Evolutionary conservation across 2,329 filamentous ascomycete genomes (phyloP).

Genomic region (Parascedosporium putredinis): DNA sequence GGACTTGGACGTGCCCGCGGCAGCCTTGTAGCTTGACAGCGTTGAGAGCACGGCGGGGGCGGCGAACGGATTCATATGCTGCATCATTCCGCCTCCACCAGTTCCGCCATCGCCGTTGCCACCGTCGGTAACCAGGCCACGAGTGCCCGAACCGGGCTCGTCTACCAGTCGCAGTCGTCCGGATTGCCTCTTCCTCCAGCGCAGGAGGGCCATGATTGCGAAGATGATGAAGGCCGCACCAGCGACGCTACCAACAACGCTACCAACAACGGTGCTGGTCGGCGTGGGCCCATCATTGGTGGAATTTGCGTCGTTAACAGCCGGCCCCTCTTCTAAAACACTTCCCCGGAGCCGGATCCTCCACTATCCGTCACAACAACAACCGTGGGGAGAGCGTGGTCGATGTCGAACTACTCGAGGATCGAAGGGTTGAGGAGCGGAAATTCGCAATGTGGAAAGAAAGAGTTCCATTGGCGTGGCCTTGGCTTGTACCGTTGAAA

Average conservation of each 20-base stretch:
- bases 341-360: slow-evolving; percentile 14
- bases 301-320: slow-evolving; percentile 13
- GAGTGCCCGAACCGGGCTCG: slow-evolving; percentile 20
- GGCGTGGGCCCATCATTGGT: slow-evolving; percentile 12
- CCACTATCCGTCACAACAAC: slow-evolving; percentile 13
- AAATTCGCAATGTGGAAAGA: neutral
- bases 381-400: slow-evolving; percentile 12
- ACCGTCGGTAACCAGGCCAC: slow-evolving; percentile 19
- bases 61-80: slow-evolving; percentile 30
- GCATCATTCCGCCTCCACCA: slow-evolving; percentile 28
- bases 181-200: slow-evolving; percentile 42
- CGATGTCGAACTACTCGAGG: neutral
- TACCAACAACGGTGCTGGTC: slow-evolving; percentile 33
- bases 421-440: neutral
- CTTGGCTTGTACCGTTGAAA: neutral
- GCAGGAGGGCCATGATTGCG: slow-evolving; percentile 40
- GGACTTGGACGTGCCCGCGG: slow-evolving; percentile 16
- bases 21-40: slow-evolving; percentile 28
- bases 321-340: slow-evolving; percentile 7
- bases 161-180: slow-evolving; percentile 33
- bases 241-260: slow-evolving; percentile 47
- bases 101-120: slow-evolving; percentile 14
- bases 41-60: slow-evolving; percentile 39
- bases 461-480: neutral
- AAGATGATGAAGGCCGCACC: slow-evolving; percentile 47